A percentile compares a stretch with the other conserved stretches of the same genome.
Evolutionary conservation across 106 monocot species (phyloP).

Genomic region (Allium fistulosum): DNA sequence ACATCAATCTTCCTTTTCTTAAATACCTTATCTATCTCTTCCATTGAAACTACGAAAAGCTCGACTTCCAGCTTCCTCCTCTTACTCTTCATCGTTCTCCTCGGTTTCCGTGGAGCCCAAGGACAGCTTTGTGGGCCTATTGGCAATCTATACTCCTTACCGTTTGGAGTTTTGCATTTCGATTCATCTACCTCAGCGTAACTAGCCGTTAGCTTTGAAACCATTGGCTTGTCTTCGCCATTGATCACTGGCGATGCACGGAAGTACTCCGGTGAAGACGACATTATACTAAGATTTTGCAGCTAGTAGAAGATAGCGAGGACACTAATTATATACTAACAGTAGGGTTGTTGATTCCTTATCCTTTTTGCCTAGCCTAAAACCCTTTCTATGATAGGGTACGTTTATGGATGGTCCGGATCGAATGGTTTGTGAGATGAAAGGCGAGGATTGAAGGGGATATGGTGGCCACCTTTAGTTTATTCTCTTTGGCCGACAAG

Average conservation of each 20-base stretch:
- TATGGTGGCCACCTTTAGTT: too few relatives aligned
- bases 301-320: not conserved
- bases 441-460: too few relatives aligned
- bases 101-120: slow-evolving; percentile 34
- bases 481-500: too few relatives aligned
- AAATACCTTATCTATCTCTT: slow-evolving; percentile 37
- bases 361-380: too few relatives aligned
- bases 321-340: too few relatives aligned
- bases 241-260: not conserved
- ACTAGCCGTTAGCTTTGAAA: not conserved
- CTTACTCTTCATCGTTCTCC: slow-evolving; percentile 13
- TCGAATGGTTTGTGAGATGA: too few relatives aligned
- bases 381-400: too few relatives aligned
- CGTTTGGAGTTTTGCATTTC: slow-evolving; percentile 23
- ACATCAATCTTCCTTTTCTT: slow-evolving; percentile 5
- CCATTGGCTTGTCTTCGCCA: too few relatives aligned
- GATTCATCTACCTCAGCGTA: not conserved
- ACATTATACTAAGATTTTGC: not conserved
- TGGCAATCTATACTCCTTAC: slow-evolving; percentile 12
- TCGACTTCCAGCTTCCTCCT: slow-evolving; percentile 30
- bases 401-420: too few relatives aligned
- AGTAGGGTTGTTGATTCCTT: too few relatives aligned
- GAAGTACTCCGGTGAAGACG: slow-evolving; percentile 25
- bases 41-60: slow-evolving; percentile 10
- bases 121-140: slow-evolving; percentile 14